Evolutionary conservation across 2,329 filamentous ascomycete genomes (phyloP).

Genomic region (Cercospora sojina): DNA sequence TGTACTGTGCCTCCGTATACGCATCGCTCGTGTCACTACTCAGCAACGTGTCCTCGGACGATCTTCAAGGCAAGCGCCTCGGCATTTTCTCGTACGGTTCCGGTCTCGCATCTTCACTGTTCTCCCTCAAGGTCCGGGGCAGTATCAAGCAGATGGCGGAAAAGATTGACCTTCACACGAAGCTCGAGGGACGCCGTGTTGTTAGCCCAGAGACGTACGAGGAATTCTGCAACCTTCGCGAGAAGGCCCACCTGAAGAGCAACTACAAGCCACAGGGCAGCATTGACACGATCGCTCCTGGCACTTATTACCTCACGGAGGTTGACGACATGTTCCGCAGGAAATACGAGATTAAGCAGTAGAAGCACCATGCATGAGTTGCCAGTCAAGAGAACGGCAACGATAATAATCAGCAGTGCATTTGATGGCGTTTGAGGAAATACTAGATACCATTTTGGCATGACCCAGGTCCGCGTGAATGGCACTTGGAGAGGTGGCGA

Average conservation of each 20-base stretch:
- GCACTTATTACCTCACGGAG: slow-evolving; percentile 53
- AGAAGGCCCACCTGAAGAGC: slow-evolving; percentile 53
- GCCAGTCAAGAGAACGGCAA: neutral
- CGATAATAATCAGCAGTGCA: slow-evolving; percentile 4
- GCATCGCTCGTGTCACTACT: slow-evolving; percentile 51
- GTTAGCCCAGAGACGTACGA: slow-evolving; percentile 53
- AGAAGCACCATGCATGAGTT: slow-evolving; percentile 23
- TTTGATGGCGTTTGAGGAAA: slow-evolving; percentile 10
- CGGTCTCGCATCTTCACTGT: slow-evolving; percentile 53
- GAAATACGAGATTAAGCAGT: slow-evolving; percentile 52
- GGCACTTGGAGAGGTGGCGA: neutral
- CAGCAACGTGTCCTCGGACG: slow-evolving; percentile 46
- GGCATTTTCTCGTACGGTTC: slow-evolving; percentile 55
- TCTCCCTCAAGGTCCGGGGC: slow-evolving; percentile 51
- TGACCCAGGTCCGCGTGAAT: slow-evolving; percentile 3
- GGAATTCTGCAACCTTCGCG: slow-evolving; percentile 54
- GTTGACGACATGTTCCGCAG: slow-evolving; percentile 54
- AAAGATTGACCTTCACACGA: slow-evolving; percentile 49
- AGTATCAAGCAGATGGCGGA: slow-evolving; percentile 48
- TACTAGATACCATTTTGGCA: slow-evolving; percentile 15
- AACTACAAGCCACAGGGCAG: slow-evolving; percentile 49
- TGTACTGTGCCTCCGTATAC: slow-evolving; percentile 56
- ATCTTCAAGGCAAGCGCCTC: slow-evolving; percentile 52
- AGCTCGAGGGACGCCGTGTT: slow-evolving; percentile 47
- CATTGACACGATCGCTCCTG: slow-evolving; percentile 46